Evolutionary conservation across 164 flowering plant genomes (phyloP).

Genomic region (grape (Vitis vinifera)): DNA sequence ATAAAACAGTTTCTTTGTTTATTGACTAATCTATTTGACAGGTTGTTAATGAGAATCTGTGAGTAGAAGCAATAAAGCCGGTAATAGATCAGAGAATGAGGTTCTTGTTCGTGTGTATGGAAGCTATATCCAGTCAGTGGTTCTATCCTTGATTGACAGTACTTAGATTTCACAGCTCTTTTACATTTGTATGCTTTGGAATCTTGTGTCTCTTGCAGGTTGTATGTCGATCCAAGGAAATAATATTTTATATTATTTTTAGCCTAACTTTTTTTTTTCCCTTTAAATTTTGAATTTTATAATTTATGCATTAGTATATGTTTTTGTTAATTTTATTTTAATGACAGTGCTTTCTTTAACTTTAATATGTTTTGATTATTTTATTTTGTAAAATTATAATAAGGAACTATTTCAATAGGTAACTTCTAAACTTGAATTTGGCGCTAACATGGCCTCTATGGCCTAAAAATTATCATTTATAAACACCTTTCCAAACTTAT

Average conservation of each 20-base stretch:
- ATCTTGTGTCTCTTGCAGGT: slow-evolving; percentile 31
- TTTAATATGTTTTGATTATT: no score
- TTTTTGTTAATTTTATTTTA: no score
- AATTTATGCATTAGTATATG: no score
- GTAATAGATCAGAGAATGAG: slow-evolving; percentile 30
- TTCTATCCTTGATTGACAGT: slow-evolving; percentile 5
- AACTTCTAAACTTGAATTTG: no score
- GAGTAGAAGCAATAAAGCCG: slow-evolving; percentile 27
- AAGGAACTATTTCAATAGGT: no score
- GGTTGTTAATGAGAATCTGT: slow-evolving; percentile 53
- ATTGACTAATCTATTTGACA: slow-evolving; percentile 17
- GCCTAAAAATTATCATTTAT: no score
- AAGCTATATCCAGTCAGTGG: slow-evolving; percentile 51
- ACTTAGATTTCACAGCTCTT: not conserved
- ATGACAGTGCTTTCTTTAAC: no score
- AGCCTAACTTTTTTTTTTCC: no score
- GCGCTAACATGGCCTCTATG: no score
- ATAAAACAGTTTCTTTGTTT: not conserved
- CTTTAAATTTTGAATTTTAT: no score
- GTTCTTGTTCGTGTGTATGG: slow-evolving; percentile 71
- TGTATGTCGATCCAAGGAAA: slow-evolving; percentile 44
- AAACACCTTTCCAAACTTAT: no score
- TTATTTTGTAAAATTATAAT: no score
- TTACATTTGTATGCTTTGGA: not conserved
- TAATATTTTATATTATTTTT: not conserved